Percentiles rank a stretch among this genome's conserved stretches.
Evolutionary conservation across 2,329 filamentous ascomycete genomes (phyloP).

Genomic region (Fusarium proliferatum): DNA sequence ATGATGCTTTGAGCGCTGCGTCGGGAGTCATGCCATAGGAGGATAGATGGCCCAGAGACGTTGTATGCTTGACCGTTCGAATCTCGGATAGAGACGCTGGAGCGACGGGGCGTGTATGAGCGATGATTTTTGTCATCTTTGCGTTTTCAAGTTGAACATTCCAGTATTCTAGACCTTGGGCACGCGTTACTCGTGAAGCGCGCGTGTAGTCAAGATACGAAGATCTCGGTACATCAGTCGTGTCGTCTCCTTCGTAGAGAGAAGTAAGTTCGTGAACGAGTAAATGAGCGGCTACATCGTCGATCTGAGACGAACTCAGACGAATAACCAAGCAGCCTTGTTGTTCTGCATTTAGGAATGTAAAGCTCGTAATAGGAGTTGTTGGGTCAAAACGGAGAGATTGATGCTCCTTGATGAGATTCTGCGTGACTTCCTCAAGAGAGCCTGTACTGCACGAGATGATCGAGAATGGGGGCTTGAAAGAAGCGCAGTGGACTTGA

Average conservation of each 20-base stretch:
- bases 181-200: constrained; percentile 51
- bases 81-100: constrained; percentile 49
- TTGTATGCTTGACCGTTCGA: constrained; percentile 54
- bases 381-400: constrained; percentile 53
- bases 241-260: constrained; percentile 55
- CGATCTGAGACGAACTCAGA: constrained; percentile 62
- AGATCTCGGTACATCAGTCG: constrained; percentile 48
- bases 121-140: constrained; percentile 59
- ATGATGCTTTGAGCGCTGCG: constrained; percentile 67
- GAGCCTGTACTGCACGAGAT: constrained; percentile 55
- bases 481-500: constrained; percentile 59
- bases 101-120: constrained; percentile 54
- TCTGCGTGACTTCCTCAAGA: constrained; percentile 53
- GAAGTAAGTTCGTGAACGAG: constrained; percentile 61
- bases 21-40: constrained; percentile 61
- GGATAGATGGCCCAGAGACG: constrained; percentile 54
- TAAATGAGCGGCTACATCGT: constrained; percentile 57
- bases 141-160: constrained; percentile 56
- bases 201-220: constrained; percentile 62
- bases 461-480: constrained; percentile 57
- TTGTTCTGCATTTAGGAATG: constrained; percentile 60
- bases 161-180: constrained; percentile 60
- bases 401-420: constrained; percentile 58
- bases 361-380: constrained; percentile 61
- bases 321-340: constrained; percentile 61